These are phyloP conservation scores for Pseudisothecium myosuroides DNA, from an alignment of 225 moss, liverwort and hornwort genomes.

Conservation along the genomic window DNA sequence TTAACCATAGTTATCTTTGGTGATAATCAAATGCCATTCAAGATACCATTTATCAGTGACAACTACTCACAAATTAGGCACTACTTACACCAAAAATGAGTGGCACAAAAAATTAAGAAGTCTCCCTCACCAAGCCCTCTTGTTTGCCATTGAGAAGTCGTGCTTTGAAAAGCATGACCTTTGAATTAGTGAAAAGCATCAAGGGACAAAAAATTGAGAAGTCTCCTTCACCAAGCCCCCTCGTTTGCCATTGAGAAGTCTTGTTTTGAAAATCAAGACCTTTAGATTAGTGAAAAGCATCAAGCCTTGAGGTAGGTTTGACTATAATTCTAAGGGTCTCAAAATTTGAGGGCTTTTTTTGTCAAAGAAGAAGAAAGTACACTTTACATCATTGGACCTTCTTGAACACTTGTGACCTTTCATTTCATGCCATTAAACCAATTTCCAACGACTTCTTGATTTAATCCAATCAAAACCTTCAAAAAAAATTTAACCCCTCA, in stretches of 20 bases:
- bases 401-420: fast-evolving
- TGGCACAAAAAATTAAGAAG: neutral
- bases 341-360: neutral
- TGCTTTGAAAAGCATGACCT: no score
- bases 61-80: neutral
- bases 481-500: neutral
- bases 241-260: neutral
- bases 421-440: neutral
- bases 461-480: neutral
- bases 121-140: neutral
- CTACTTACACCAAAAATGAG: neutral
- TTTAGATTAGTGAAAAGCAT: neutral
- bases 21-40: neutral
- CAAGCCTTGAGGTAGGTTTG: neutral
- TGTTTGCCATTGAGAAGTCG: neutral
- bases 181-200: neutral
- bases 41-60: neutral
- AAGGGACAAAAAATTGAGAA: neutral
- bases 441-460: fast-evolving
- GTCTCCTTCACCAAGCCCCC: neutral
- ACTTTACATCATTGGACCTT: neutral
- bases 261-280: neutral
- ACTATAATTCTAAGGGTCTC: neutral
- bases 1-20: neutral
- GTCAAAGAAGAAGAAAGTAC: neutral